Percentiles rank a stretch among this genome's conserved stretches.
Conservation (phyloP, 345 rosid species). For the Corchorus olitorius region DNA sequence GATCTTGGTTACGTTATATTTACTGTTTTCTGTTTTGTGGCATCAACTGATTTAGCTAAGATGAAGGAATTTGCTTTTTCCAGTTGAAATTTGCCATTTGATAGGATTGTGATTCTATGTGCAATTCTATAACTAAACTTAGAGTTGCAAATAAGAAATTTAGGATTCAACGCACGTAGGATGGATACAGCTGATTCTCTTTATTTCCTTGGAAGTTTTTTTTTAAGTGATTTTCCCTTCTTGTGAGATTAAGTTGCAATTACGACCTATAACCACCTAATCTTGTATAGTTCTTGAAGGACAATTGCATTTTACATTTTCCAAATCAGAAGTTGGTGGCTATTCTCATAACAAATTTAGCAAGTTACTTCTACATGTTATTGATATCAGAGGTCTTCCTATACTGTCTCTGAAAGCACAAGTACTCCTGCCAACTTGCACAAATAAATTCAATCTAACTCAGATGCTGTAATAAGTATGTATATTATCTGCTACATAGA, state of each 20-base stretch:
- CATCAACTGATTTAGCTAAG: neutral
- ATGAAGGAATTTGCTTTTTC: neutral
- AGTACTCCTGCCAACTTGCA: neutral
- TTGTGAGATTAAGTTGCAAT: neutral
- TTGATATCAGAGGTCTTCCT: neutral
- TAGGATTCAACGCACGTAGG: slow-evolving; percentile 1
- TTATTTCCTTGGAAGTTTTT: neutral
- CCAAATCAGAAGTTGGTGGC: neutral
- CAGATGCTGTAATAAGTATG: slow-evolving; percentile 1
- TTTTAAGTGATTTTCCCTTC: neutral
- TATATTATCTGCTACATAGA: neutral
- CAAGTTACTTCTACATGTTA: neutral
- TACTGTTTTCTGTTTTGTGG: neutral
- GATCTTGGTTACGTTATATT: neutral
- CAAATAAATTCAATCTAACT: neutral
- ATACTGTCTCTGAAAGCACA: neutral
- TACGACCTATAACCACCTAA: neutral
- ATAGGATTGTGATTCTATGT: neutral
- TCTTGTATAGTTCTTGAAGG: neutral
- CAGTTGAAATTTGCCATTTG: neutral
- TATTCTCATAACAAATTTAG: neutral
- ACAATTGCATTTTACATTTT: neutral
- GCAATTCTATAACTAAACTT: slow-evolving; percentile 1
- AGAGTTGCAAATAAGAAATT: slow-evolving; percentile 7
- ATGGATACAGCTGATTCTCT: neutral